These are phyloP conservation scores for Kurtzmaniella cleridarum DNA, from an alignment of 805 yeast species.

Conservation along the genomic window DNA sequence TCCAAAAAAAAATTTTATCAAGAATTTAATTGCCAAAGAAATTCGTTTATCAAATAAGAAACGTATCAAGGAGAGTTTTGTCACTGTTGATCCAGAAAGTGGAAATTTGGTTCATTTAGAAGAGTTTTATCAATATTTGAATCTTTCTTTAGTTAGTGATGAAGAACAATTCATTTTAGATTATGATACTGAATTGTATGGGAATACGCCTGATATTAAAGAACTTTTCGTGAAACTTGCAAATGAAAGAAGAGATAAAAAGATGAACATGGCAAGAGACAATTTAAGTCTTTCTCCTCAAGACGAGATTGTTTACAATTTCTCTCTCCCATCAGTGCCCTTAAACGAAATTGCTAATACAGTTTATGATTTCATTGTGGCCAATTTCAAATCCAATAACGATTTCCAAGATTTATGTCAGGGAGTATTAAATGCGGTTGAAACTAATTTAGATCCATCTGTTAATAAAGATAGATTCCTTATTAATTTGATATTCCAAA, in stretches of 20 bases:
- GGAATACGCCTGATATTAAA: constrained; percentile 22
- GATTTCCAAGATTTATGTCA: constrained; percentile 30
- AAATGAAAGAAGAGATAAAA: constrained; percentile 18
- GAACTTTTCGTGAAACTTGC: constrained; percentile 21
- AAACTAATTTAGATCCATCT: constrained; percentile 12
- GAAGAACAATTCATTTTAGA: constrained; percentile 23
- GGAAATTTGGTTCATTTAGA: constrained; percentile 29
- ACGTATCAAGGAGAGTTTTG: constrained; percentile 65
- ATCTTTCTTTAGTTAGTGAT: constrained; percentile 28
- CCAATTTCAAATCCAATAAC: constrained; percentile 34
- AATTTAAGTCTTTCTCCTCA: constrained; percentile 24
- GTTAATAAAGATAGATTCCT: constrained; percentile 32
- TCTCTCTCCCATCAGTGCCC: constrained; percentile 32
- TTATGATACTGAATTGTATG: constrained; percentile 33
- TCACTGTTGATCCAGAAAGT: constrained; percentile 30
- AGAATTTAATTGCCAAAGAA: constrained; percentile 78
- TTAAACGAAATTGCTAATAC: constrained; percentile 30
- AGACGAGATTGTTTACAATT: constrained; percentile 34
- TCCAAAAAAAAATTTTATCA: constrained; percentile 69
- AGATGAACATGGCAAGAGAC: constrained; percentile 1
- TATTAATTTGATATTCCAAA: constrained; percentile 60
- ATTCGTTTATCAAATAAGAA: constrained; percentile 72
- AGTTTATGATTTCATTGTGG: constrained; percentile 36
- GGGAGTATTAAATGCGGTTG: constrained; percentile 20
- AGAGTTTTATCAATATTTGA: constrained; percentile 36